Evolutionary conservation across 176 grass and related monocot genomes (phyloP), one percentile per base, ranked within the genome.

Genomic region (Chrysopogon serrulatus): DNA sequence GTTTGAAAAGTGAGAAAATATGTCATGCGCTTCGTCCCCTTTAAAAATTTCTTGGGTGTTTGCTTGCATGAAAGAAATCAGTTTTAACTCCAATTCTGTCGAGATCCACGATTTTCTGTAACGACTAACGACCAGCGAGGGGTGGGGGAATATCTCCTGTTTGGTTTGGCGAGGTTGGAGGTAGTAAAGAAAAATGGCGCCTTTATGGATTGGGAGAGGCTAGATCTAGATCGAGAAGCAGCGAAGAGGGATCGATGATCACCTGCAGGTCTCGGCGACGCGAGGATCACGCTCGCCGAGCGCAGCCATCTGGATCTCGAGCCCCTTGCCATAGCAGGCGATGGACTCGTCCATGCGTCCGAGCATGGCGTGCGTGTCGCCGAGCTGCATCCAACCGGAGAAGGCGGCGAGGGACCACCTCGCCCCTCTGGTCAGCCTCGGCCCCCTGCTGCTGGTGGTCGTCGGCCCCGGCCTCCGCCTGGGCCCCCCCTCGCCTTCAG

Each of bases 371-470:
- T 99, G 90, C 27, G 97, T 99, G 80, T 99, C 97, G 31, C 97
- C 97, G 65, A 99, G 90, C 89, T 99, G 97, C 97, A 99, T 99
- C 90, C 94, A 99, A 0, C 97, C 97, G 23, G 97, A 95, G 78
- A 99, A 99, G 40, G 94, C 91, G 39, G 97, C 97, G 19, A 99
- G 86, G 51, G 89, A 92, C 76, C 79, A 84, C 71, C 75, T 95
- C 93, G 39, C 79, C 85, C 71, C 80, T 85, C 70, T 84, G 45
- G 39, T 84, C 86, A 18, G 43, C 54, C 21, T 23, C 67, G 1
- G 70, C 65, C 49, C 13, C 14, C 37, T 57, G 31, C 76, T 71
- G 49, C 47, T 79, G 81, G 27, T 61, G 30, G 5, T 37, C 36
- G 66, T 47, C 56, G 10, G n/a, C 79, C 63, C 54, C 79, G 19